A percentile compares a stretch with the other conserved stretches of the same genome.
These are phyloP conservation scores for Zymoseptoria brevis DNA, from an alignment of 2,329 filamentous ascomycete species.

Conservation along the genomic window DNA sequence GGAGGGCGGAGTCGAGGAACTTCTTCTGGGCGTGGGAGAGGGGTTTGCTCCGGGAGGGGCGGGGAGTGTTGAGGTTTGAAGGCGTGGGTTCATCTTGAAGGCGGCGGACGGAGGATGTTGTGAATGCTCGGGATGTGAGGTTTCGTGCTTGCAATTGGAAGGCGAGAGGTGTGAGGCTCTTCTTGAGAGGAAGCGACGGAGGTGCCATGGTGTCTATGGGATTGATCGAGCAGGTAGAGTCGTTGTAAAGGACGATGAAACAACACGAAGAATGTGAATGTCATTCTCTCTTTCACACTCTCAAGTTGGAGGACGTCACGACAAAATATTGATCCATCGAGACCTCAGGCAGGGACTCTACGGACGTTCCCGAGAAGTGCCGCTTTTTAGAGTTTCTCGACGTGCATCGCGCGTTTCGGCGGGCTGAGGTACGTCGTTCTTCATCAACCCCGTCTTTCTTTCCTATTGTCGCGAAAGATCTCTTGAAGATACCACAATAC, in stretches of 20 bases:
- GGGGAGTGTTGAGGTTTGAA: conserved; percentile 12
- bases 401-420: background rate
- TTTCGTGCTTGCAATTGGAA: conserved; percentile 24
- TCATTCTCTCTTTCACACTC: background rate
- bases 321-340: background rate
- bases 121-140: conserved; percentile 10
- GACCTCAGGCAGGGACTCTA: background rate
- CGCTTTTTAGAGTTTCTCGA: background rate
- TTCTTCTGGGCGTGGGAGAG: conserved; percentile 51
- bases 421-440: background rate
- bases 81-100: conserved; percentile 16
- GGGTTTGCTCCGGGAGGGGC: conserved; percentile 14
- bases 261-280: background rate
- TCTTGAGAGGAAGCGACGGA: conserved; percentile 18
- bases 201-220: background rate
- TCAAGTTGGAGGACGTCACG: background rate
- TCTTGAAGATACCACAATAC: background rate
- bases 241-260: background rate
- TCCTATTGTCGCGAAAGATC: background rate
- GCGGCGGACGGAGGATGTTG: conserved; percentile 10
- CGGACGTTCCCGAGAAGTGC: background rate
- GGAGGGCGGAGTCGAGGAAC: conserved; percentile 72
- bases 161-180: conserved; percentile 22
- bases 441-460: background rate
- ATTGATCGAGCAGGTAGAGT: too few relatives aligned